Conservation (phyloP, 2,329 filamentous ascomycete genomes). For the Penicillium polonicum region DNA sequence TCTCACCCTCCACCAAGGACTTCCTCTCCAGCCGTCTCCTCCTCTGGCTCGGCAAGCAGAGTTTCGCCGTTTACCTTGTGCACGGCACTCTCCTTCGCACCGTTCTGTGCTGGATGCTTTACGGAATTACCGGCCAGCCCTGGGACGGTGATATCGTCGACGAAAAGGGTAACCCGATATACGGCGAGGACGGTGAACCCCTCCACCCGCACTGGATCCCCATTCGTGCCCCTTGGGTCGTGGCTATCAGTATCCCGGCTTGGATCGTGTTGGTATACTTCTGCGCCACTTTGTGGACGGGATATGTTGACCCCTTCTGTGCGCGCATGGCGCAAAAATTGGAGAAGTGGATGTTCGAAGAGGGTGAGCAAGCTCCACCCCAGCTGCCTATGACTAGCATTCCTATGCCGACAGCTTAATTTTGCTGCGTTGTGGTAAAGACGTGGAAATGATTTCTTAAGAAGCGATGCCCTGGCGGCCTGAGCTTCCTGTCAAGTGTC, state of each 20-base stretch:
- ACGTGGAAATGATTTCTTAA: background rate
- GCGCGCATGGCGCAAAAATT: conserved; percentile 50
- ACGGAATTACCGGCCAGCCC: conserved; percentile 50
- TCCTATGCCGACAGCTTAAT: conserved; percentile 25
- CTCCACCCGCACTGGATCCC: conserved; percentile 46
- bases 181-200: conserved; percentile 40
- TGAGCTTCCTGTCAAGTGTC: background rate
- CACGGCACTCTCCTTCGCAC: conserved; percentile 56
- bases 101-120: conserved; percentile 53
- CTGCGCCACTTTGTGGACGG: conserved; percentile 52
- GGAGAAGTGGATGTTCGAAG: conserved; percentile 50
- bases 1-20: conserved; percentile 52
- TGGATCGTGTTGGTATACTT: conserved; percentile 51
- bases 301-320: conserved; percentile 53
- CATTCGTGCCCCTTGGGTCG: conserved; percentile 41
- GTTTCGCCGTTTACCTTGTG: conserved; percentile 56
- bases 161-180: conserved; percentile 16
- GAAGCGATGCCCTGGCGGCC: conserved; percentile 8
- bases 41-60: conserved; percentile 56
- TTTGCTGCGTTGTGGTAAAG: background rate
- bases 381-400: conserved; percentile 25
- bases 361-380: conserved; percentile 36
- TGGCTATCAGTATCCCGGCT: conserved; percentile 46
- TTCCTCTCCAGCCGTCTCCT: conserved; percentile 52
- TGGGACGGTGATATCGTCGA: conserved; percentile 33